A percentile compares a stretch with the other conserved stretches of the same genome.
phyloP scores from a whole-genome alignment of 2,329 filamentous ascomycete genomes.

The Fusarium stilboides region DNA sequence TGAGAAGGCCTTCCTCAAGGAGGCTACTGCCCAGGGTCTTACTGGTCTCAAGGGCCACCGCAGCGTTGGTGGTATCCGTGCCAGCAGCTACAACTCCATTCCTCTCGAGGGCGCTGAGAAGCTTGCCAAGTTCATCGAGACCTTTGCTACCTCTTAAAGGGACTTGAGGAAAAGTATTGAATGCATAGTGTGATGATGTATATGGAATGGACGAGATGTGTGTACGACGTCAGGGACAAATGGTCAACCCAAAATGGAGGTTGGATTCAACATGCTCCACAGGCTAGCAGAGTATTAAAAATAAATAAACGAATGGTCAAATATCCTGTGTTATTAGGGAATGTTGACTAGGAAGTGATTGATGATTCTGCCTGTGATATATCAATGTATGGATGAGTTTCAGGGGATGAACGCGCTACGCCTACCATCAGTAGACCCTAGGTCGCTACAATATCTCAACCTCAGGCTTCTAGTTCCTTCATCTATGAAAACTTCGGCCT shows the following conservation, averaged over 20 bases:
- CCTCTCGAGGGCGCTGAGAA: slow-evolving; percentile 76
- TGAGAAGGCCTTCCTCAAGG: slow-evolving; percentile 85
- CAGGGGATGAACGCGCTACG: slow-evolving; percentile 1
- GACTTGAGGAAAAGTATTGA: not conserved
- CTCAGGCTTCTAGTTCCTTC: slow-evolving; percentile 11
- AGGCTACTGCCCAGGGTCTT: slow-evolving; percentile 77
- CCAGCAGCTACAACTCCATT: slow-evolving; percentile 92
- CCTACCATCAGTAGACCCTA: slow-evolving; percentile 12
- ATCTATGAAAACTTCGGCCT: slow-evolving; percentile 13
- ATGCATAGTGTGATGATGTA: slow-evolving; percentile 9
- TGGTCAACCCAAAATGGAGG: slow-evolving; percentile 30
- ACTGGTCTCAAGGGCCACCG: slow-evolving; percentile 91
- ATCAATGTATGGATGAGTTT: not conserved
- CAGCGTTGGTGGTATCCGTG: slow-evolving; percentile 78
- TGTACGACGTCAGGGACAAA: not conserved
- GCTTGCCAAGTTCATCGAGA: slow-evolving; percentile 73
- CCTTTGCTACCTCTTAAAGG: slow-evolving; percentile 60
- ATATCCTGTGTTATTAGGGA: not conserved
- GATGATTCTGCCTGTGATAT: not conserved
- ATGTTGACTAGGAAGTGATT: not conserved
- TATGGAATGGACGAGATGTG: slow-evolving; percentile 5
- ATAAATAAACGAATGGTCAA: slow-evolving; percentile 5
- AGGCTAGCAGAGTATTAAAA: not conserved
- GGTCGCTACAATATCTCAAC: slow-evolving; percentile 13
- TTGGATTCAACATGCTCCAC: slow-evolving; percentile 46